These are phyloP conservation scores for Plasmodium falciparum DNA, from an alignment of 169 alveolate genomes.

Conservation along the genomic window DNA sequence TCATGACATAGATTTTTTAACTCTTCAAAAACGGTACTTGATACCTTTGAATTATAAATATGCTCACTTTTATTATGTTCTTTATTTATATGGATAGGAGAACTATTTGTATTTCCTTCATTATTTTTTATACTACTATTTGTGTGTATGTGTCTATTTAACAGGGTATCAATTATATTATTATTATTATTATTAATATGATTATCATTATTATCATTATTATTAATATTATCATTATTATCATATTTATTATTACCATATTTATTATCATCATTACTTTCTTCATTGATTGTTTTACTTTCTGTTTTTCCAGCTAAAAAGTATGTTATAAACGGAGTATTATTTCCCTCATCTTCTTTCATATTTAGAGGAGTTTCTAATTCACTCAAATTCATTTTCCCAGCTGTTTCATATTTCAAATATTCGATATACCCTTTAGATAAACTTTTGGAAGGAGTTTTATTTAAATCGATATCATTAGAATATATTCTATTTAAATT, in stretches of 20 bases:
- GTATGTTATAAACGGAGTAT: slow-evolving; percentile 71
- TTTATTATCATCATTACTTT: slow-evolving; percentile 1
- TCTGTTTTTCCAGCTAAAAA: slow-evolving; percentile 59
- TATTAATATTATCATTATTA: not conserved
- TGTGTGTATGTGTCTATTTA: too few relatives aligned
- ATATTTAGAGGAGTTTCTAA: slow-evolving; percentile 71
- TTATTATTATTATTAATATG: not conserved
- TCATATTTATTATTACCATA: not conserved
- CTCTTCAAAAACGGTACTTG: not conserved
- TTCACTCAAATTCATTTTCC: slow-evolving; percentile 77
- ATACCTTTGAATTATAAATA: not conserved
- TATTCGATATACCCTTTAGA: slow-evolving; percentile 64
- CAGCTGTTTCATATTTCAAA: slow-evolving; percentile 75
- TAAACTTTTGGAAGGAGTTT: slow-evolving; percentile 68
- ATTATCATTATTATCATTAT: not conserved
- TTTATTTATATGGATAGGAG: not conserved
- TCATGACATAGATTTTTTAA: not conserved
- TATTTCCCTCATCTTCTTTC: slow-evolving; percentile 50
- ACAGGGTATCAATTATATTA: too few relatives aligned
- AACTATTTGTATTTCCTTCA: not conserved
- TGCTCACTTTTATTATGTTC: not conserved
- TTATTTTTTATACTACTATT: not conserved
- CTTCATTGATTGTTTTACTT: slow-evolving; percentile 15
- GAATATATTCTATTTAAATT: slow-evolving; percentile 29
- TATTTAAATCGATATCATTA: slow-evolving; percentile 62